Evolutionary conservation across 2,329 filamentous ascomycete genomes (phyloP).

Genomic region (Fusarium compactum): DNA sequence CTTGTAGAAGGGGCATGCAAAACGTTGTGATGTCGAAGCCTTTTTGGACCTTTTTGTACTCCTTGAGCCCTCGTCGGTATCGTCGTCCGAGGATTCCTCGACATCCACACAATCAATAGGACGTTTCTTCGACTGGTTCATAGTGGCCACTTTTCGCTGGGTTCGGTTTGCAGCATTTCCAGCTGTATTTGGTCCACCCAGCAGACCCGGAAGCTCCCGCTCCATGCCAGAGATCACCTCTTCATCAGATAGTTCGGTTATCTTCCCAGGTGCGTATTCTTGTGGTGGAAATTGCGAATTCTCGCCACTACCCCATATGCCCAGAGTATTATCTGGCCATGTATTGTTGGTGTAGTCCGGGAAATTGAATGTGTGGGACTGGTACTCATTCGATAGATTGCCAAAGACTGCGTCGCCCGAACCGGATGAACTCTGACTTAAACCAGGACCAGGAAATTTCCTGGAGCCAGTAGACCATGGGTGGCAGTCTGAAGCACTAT

Average conservation of each 20-base stretch:
- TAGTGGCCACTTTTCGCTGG: not conserved
- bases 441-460: not conserved
- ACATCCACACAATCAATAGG: not conserved
- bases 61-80: not conserved
- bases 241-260: conserved; percentile 20
- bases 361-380: not conserved
- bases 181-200: not conserved
- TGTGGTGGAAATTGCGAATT: not conserved
- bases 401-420: not conserved
- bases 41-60: conserved; percentile 7
- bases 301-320: not conserved
- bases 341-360: not conserved
- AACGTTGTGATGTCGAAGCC: not conserved
- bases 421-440: not conserved
- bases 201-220: not conserved
- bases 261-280: not conserved
- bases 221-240: not conserved
- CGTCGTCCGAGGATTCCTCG: conserved; percentile 13
- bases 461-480: not conserved
- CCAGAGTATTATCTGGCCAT: not conserved
- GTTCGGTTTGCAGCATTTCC: not conserved
- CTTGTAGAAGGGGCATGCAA: conserved; percentile 40
- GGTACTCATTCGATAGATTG: not conserved
- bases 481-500: conserved; percentile 6
- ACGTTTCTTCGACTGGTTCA: conserved; percentile 5